These are phyloP conservation scores for Physcomitrellopsis africana DNA, from an alignment of 225 moss, liverwort and hornwort genomes.

Conservation along the genomic window DNA sequence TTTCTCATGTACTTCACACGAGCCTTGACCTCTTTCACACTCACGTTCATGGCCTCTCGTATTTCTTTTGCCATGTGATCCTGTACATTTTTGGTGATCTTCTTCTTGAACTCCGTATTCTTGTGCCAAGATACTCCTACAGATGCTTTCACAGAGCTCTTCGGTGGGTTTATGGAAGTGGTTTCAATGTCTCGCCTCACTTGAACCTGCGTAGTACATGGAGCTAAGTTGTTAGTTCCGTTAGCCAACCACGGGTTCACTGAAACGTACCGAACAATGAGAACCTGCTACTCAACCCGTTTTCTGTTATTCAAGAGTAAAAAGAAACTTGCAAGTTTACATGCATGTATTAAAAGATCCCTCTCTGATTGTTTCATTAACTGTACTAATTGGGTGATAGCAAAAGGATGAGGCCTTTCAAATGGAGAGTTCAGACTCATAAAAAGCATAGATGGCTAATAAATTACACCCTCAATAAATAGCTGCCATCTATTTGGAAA, in stretches of 20 bases:
- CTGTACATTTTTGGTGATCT: slow-evolving; percentile 77
- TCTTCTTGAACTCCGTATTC: slow-evolving; percentile 72
- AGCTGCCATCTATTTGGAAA: background rate
- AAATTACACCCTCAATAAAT: background rate
- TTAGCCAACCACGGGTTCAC: no score
- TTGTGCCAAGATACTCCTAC: slow-evolving; percentile 94
- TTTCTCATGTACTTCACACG: slow-evolving; percentile 35
- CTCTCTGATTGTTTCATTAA: background rate
- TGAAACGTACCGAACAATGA: background rate
- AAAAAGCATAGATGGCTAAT: background rate
- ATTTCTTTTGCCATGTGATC: slow-evolving; percentile 63
- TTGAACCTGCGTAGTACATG: slow-evolving; percentile 58
- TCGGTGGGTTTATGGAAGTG: slow-evolving; percentile 48
- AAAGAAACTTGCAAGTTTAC: background rate
- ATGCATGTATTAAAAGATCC: background rate
- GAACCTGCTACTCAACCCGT: background rate
- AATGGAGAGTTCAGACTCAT: background rate
- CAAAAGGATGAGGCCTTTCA: background rate
- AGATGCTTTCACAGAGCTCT: slow-evolving; percentile 57
- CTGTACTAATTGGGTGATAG: background rate
- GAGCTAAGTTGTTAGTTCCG: background rate
- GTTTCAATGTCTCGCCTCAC: slow-evolving; percentile 67
- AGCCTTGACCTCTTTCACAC: slow-evolving; percentile 47
- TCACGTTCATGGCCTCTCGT: slow-evolving; percentile 55
- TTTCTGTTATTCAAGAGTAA: no score